Evolutionary conservation across 306 rosid genomes (phyloP).

Genomic region (Quercus gilva): DNA sequence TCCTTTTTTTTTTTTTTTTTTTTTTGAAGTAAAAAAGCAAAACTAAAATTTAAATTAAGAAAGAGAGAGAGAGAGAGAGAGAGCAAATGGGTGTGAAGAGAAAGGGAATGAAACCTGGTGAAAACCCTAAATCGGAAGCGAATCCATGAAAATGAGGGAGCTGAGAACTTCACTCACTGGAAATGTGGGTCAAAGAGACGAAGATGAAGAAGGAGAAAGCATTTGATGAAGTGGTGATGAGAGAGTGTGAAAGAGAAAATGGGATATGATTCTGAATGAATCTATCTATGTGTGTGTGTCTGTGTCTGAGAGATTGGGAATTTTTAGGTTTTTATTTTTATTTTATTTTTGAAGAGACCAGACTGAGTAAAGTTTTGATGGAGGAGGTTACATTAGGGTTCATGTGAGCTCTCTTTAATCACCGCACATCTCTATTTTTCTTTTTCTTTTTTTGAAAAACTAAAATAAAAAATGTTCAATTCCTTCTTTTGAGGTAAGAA

Average conservation of each 20-base stretch:
- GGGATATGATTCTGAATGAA: constrained; percentile 16
- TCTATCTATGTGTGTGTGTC: not conserved
- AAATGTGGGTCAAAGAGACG: not conserved
- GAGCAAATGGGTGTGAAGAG: too few relatives aligned
- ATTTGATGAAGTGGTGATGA: not conserved
- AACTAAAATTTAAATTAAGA: not conserved
- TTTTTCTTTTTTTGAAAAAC: not conserved
- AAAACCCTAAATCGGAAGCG: not conserved
- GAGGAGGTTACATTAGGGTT: constrained; percentile 22
- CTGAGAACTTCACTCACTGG: not conserved
- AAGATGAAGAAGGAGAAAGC: not conserved
- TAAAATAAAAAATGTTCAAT: too few relatives aligned
- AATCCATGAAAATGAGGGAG: not conserved
- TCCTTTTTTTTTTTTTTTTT: too few relatives aligned
- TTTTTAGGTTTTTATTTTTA: constrained; percentile 52
- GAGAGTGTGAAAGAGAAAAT: constrained; percentile 1
- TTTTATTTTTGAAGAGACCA: constrained; percentile 10
- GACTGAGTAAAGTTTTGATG: constrained; percentile 16
- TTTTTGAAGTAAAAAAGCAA: not conserved
- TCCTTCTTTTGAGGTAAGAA: too few relatives aligned
- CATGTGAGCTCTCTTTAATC: constrained; percentile 6
- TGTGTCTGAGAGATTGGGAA: constrained; percentile 55
- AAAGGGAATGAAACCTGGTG: not conserved
- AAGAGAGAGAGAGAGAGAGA: too few relatives aligned
- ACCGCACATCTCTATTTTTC: not conserved